These are phyloP conservation scores for Penicillium psychrosexuale DNA, from an alignment of 2,329 filamentous ascomycete genomes.

Conservation along the genomic window DNA sequence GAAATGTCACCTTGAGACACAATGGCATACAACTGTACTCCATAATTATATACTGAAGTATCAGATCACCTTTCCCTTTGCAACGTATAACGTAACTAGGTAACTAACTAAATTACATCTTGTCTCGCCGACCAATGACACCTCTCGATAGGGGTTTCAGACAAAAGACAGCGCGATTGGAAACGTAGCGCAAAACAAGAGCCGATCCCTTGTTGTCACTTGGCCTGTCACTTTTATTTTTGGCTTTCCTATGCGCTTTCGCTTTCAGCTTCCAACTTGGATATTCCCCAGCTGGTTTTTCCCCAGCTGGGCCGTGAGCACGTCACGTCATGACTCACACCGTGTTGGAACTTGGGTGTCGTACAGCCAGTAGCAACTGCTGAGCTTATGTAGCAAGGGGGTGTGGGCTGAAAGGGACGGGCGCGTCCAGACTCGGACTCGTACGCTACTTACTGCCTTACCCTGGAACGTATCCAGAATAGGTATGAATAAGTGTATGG, in stretches of 20 bases:
- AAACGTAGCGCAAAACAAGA: conserved; percentile 13
- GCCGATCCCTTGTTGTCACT: not conserved
- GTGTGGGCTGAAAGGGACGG: not conserved
- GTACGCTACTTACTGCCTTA: not conserved
- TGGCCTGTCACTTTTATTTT: not conserved
- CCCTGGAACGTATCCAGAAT: not conserved
- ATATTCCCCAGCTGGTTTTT: not conserved
- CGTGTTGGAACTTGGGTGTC: conserved; percentile 2
- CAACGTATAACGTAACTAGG: no score
- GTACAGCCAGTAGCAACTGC: not conserved
- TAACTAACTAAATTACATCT: not conserved
- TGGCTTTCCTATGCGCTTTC: not conserved
- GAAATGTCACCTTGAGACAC: conserved; percentile 2
- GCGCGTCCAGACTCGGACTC: not conserved
- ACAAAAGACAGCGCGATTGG: conserved; percentile 5
- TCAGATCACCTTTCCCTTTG: not conserved
- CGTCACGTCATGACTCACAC: conserved; percentile 20
- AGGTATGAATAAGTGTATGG: not conserved
- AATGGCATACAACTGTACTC: not conserved
- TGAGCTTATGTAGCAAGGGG: not conserved
- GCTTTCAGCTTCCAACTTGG: not conserved
- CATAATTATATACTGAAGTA: not conserved
- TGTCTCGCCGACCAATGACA: not conserved
- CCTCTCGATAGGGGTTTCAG: not conserved
- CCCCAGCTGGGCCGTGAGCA: conserved; percentile 3